Percentiles rank a stretch among this genome's conserved stretches.
Evolutionary conservation across 2,329 filamentous ascomycete species (phyloP).

Genomic region (Pseudopyricularia javanii): DNA sequence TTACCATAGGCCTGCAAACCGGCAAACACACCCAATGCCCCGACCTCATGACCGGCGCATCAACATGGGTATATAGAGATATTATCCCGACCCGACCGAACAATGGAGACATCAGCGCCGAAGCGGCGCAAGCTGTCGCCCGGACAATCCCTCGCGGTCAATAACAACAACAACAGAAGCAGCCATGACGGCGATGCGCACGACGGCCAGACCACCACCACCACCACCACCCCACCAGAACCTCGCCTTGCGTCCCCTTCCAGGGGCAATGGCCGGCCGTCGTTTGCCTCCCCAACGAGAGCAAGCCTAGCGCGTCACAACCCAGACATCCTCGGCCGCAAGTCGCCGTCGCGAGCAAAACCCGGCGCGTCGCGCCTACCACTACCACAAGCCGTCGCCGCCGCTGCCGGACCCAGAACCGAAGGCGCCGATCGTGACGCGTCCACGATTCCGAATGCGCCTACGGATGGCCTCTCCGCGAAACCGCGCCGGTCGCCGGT

Average conservation of each 20-base stretch:
- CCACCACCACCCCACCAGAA: constrained; percentile 23
- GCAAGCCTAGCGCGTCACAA: constrained; percentile 50
- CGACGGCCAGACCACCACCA: constrained; percentile 8
- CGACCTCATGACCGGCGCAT: background rate
- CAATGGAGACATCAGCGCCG: constrained; percentile 44
- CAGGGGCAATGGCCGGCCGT: constrained; percentile 26
- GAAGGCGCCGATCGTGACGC: constrained; percentile 1
- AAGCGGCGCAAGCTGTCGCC: constrained; percentile 55
- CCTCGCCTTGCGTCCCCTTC: constrained; percentile 9
- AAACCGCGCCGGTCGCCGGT: constrained; percentile 26
- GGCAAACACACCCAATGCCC: background rate
- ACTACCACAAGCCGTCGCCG: background rate
- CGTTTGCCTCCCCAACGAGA: constrained; percentile 56
- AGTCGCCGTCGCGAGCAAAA: background rate
- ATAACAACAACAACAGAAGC: constrained; percentile 5
- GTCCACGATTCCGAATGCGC: constrained; percentile 6
- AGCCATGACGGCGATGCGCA: constrained; percentile 7
- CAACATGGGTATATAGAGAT: background rate
- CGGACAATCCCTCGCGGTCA: constrained; percentile 27
- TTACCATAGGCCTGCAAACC: background rate
- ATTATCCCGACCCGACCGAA: background rate
- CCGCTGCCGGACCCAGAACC: constrained; percentile 9
- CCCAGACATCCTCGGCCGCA: constrained; percentile 37
- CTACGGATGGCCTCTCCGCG: constrained; percentile 19
- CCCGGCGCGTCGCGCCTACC: constrained; percentile 7